Evolutionary conservation across 441 rosid genomes (phyloP).

Genomic region (Brassica hybrid): DNA sequence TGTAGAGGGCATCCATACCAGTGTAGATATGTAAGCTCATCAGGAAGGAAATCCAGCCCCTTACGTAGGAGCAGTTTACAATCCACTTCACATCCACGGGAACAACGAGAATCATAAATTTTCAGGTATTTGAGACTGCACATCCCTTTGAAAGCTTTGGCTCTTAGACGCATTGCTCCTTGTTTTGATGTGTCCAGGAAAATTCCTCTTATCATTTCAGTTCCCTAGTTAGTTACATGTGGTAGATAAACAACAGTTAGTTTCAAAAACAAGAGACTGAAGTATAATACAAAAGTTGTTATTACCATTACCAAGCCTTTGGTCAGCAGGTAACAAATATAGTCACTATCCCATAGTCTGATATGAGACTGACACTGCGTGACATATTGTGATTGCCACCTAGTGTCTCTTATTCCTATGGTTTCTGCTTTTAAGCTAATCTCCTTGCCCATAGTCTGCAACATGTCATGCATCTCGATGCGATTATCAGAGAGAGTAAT

Average conservation of each 20-base stretch:
- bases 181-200: too few species aligned
- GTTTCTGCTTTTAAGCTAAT: slow-evolving; percentile 37
- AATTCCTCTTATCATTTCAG: too few species aligned
- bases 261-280: too few species aligned
- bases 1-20: slow-evolving; percentile 38
- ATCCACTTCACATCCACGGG: too few species aligned
- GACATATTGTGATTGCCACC: slow-evolving; percentile 17
- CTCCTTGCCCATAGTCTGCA: slow-evolving; percentile 48
- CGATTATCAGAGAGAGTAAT: slow-evolving; percentile 25
- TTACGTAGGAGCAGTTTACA: too few species aligned
- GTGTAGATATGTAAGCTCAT: slow-evolving; percentile 38
- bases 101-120: too few species aligned
- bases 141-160: too few species aligned
- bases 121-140: too few species aligned
- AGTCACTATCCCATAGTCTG: slow-evolving; percentile 39
- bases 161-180: too few species aligned
- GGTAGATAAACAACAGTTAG: too few species aligned
- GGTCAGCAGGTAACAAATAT: slow-evolving; percentile 31
- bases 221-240: too few species aligned
- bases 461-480: slow-evolving; percentile 52
- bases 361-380: slow-evolving; percentile 22
- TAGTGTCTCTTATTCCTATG: slow-evolving; percentile 12
- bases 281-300: not conserved
- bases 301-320: slow-evolving; percentile 31
- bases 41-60: slow-evolving; percentile 17